Evolutionary conservation across 2,329 filamentous ascomycete species (phyloP), one percentile per base, ranked within the genome.

Genomic region (Cladosporium sp.): DNA sequence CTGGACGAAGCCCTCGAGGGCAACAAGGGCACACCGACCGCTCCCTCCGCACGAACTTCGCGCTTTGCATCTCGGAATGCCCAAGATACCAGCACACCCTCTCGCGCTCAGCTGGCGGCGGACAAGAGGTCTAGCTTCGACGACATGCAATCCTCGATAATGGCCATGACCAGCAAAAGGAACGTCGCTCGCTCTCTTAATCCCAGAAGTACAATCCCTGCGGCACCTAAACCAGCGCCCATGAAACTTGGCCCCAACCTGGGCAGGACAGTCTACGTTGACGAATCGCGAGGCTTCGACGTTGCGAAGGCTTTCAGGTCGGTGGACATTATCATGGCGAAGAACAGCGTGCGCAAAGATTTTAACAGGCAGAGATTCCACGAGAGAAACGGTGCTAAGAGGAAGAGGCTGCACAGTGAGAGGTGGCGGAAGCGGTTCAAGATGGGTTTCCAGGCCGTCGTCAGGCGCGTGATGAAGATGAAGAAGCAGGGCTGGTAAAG

Each of bases 401-500:
- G 84, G 70, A 95, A 93, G 81, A 79, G 88, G 63, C 70, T 89
- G 60, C 75, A 74, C 68, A 83, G 80, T 55, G 75, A 85, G 74
- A 76, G 87, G 56, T 90, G 86, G 85, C 77, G 81, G 67, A 72
- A 60, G 58, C 79, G 81, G 55, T 93, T 92, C 71, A 83, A 81
- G 75, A 67, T 68, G 32, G 85, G 83, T 3, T 91, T 93, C 70
- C 77, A 74, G 67, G 77, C 78, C 4, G 80, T 82, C 9, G 79
- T 88, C 7, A 66, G 63, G 38, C 76, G 87, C 59, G 87, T 89
- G 5, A 74, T 79, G 64, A 79, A 87, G 67, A 75, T 95, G 72
- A 85, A 81, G 61, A 80, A 75, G 66, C 87, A 93, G 71, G 89
- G 89, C 2, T 93, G 89, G 88, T 95, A 75, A 57, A 34, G 48